Conservation (phyloP, 768 basidiomycete species). For the Tylopilus sp. region DNA sequence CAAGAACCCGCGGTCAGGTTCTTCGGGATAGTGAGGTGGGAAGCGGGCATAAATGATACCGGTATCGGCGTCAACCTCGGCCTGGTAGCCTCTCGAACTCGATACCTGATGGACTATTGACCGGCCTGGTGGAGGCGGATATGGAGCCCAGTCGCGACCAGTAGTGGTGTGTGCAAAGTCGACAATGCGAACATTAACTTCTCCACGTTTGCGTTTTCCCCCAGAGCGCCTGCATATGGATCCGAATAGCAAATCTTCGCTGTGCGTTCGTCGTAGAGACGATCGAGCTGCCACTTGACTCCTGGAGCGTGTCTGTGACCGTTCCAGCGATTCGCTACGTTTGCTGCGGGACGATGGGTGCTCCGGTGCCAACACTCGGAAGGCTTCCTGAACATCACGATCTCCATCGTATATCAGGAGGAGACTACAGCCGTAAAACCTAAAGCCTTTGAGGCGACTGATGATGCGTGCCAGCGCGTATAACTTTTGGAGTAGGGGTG, state of each 20-base stretch:
- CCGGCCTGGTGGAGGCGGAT: slow-evolving; percentile 45
- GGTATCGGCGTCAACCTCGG: slow-evolving; percentile 76
- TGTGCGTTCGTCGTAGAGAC: slow-evolving; percentile 67
- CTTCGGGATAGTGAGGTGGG: slow-evolving; percentile 85
- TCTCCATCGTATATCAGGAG: slow-evolving; percentile 98
- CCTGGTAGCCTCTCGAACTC: slow-evolving; percentile 72
- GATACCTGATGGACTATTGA: slow-evolving; percentile 42
- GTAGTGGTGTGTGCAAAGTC: slow-evolving; percentile 99
- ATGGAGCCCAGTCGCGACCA: slow-evolving; percentile 82
- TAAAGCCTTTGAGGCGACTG: slow-evolving; percentile 85
- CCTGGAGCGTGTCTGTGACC: slow-evolving; percentile 42
- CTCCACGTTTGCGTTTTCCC: slow-evolving; percentile 77
- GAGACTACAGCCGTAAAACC: slow-evolving; percentile 97
- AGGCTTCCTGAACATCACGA: slow-evolving; percentile 75
- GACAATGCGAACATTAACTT: slow-evolving; percentile 93
- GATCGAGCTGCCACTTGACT: slow-evolving; percentile 40
- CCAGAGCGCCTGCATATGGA: slow-evolving; percentile 60
- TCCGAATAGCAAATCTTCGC: slow-evolving; percentile 73
- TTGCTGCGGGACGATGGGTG: slow-evolving; percentile 63
- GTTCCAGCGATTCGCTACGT: slow-evolving; percentile 76
- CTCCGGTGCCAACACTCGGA: slow-evolving; percentile 58
- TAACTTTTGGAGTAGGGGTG: slow-evolving; percentile 83
- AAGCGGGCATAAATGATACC: slow-evolving; percentile 89
- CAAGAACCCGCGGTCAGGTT: slow-evolving; percentile 92
- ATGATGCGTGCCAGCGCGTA: slow-evolving; percentile 93